Conservation (phyloP, 2,329 filamentous ascomycete species). For the Aspergillus clavatus region DNA sequence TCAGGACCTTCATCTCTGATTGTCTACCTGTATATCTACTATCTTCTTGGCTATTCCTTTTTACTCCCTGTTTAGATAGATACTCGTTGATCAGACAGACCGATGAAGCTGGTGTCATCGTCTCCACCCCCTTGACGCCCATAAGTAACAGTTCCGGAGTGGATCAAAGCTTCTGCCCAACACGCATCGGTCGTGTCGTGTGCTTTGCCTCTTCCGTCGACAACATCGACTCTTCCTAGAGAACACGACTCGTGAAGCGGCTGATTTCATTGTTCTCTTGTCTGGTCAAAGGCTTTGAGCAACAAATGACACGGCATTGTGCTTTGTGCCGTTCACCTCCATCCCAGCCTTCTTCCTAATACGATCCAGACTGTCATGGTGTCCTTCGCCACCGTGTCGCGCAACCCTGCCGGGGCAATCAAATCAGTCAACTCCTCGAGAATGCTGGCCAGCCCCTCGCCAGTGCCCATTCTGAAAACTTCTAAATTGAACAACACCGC, state of each 20-base stretch:
- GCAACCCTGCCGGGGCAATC: conserved; percentile 23
- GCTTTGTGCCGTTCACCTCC: conserved; percentile 4
- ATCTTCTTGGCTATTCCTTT: conserved; percentile 2
- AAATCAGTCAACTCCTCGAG: conserved; percentile 23
- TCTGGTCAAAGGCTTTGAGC: conserved; percentile 8
- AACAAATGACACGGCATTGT: conserved; percentile 20
- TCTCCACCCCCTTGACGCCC: conserved; percentile 3
- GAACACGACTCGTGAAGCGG: background rate
- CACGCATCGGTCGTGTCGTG: conserved; percentile 15
- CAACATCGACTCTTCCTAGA: background rate
- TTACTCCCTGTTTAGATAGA: too few relatives aligned
- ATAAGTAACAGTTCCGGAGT: conserved; percentile 13
- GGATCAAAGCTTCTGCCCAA: conserved; percentile 6
- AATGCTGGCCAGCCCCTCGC: conserved; percentile 30
- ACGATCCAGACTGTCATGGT: conserved; percentile 28
- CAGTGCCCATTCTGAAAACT: conserved; percentile 35
- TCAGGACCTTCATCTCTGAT: conserved; percentile 5
- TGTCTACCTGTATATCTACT: conserved; percentile 14
- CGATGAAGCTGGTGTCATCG: conserved; percentile 10
- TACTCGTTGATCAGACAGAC: conserved; percentile 14
- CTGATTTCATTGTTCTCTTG: background rate
- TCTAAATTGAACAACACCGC: conserved; percentile 23
- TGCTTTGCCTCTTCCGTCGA: conserved; percentile 7
- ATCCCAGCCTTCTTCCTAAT: conserved; percentile 7
- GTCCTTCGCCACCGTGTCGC: conserved; percentile 27